Base-by-base conservation (phyloP, 2,329 filamentous ascomycete species). In the Cercospora zeina region DNA sequence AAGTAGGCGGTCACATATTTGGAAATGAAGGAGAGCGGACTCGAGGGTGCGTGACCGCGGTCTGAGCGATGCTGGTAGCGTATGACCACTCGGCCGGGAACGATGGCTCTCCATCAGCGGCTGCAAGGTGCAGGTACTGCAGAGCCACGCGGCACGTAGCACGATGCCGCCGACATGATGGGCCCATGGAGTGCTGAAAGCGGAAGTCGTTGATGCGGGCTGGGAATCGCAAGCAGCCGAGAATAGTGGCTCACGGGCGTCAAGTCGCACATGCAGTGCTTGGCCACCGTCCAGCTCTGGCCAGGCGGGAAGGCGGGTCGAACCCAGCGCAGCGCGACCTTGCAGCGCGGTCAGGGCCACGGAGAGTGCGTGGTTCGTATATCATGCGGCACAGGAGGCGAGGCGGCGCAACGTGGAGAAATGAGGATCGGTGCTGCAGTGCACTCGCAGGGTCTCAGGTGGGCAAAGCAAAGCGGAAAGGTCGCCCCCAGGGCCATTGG, bases 131-230 rank as follows among this genome's bases (percentile, higher is more conserved):
- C 47, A 51, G 47, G 47, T 33, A 51, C 47, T 30, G 30, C 30
- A 30, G 47, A 51, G 47, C 47, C 47, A 51, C 47, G 47, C 47
- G 47, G 47, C 24, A 51, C n/a, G 47, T 51, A 16, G 30, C 47
- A 51, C 47, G 24, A 65, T 67, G 82, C 55, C 81, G 82, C 73
- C 82, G 79, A 75, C 78, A 73, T 69, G 80, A 76, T 69, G 80
- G 80, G 67, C 47, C 54, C 69, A 68, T 34, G 16, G 36, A 30
- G 36, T 36, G 67, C 64, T 63, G 19, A 53, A 67, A 59, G 33
- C 57, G 62, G 66, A 55, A 62, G 70, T 70, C 66, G 67, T 75
- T 66, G 63, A 61, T 66, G 61, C 55, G 36, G 50, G 42, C 58
- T 54, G 57, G 33, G 62, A 34, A 61, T 34, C 54, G 54, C 24